Evolutionary conservation across 768 basidiomycete species (phyloP), one percentile per base, ranked within the genome.

Genomic region (Naganishia kalamii): DNA sequence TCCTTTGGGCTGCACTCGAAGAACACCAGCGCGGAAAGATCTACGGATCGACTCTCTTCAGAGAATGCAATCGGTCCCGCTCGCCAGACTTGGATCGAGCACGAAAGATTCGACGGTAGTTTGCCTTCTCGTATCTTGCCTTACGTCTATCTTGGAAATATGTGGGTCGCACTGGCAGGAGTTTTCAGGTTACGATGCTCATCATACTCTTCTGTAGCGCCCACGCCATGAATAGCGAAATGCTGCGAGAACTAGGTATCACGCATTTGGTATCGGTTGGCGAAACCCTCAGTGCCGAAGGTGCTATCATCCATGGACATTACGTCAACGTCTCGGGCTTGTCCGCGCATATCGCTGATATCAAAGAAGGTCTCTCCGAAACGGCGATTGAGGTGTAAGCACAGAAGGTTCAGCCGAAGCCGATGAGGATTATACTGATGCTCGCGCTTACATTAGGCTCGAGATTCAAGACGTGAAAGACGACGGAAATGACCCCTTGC

Each of bases 241-340:
- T 98, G 92, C 85, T 98, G 2, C 89, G 92, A 71, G 90, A 91
- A 3, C 84, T 98, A 17, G 92, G 92, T 27, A 93, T 98, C 72
- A 94, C 92, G 2, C 93, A 98, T 75, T 92, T 98, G 68, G 92
- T 98, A 30, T 92, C 90, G 10, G 92, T 97, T 2, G 94, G 94
- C 52, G 94, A 97, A 81, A 92, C 90, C 67, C 90, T 93, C 12
- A 84, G 96, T 25, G 82, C 88, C 3, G 64, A 65, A 44, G 54
- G 44, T 1, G 17, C 37, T 1, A 19, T 65, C 54, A 59, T 65
- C 2, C 64, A 65, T 25, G 57, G 64, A n/a, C 64, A 65, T 27
- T 65, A 65, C 32, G 46, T 64, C 40, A 48, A 44, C 27, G 49
- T 48, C 23, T 48, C 35, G 8, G 50, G 52, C 23, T 47, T 57